Evolutionary conservation across 768 basidiomycete species (phyloP), one percentile per base, ranked within the genome.

Genomic region (Naganishia vaughanmartiniae): DNA sequence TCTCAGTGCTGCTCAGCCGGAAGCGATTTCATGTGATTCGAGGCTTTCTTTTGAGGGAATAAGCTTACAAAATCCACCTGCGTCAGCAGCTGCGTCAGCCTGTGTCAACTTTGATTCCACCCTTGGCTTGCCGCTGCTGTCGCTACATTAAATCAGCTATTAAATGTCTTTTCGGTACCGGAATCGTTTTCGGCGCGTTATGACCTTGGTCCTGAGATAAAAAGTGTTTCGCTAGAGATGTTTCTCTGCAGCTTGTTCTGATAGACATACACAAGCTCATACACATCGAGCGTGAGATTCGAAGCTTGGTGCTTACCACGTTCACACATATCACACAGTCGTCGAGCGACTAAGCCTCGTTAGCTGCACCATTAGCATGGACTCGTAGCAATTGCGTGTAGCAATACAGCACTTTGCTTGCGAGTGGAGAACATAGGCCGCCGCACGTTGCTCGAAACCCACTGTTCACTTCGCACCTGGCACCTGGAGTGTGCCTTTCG

Each of bases 101-200:
- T 51, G n/a, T 26, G 48, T n/a, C 48, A 51, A 51, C 24, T 51
- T 51, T 51, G 48, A 51, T 51, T 26, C n/a, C 48, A 51, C 48
- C 14, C 48, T 4, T 4, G 48, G 48, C 48, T n/a, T 1, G 7
- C 17, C 4, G 21, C 42, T 42, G 48, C 48, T 51, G 48, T 51
- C 48, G 48, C 21, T 15, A 42, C n/a, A 4, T n/a, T 26, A 15
- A n/a, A 4, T 51, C 21, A n/a, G 21, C 7, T 51, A 4, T n/a
- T n/a, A n/a, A n/a, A n/a, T 36, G 36, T 5, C 6, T 36, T 46
- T 46, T 46, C 9, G 46, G 46, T 46, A 46, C 24, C 48, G 48
- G 48, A 51, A 51, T 51, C 48, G 24, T 12, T n/a, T 51, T 51
- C 24, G 48, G 48, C n/a, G n/a, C 19, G 48, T 51, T n/a, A 51